Conservation (phyloP, 1,284 basidiomycete species). For the Taiwanofungus camphoratus region DNA sequence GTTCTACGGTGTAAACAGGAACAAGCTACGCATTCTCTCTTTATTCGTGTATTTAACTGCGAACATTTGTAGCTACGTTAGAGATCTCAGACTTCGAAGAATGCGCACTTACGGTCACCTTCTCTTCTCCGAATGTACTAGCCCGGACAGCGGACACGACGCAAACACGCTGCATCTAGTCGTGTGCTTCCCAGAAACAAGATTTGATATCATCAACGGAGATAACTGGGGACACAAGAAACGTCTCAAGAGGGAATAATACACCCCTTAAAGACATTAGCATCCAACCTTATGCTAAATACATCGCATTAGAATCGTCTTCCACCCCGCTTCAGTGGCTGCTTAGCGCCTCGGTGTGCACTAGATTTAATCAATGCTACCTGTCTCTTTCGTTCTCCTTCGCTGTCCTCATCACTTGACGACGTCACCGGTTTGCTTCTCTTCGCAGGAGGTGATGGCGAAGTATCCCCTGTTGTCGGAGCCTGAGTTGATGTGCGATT, state of each 20-base stretch:
- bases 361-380: conserved; percentile 32
- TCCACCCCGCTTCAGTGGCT: conserved; percentile 68
- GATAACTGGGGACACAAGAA: neutral
- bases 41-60: too few relatives aligned
- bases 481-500: conserved; percentile 5
- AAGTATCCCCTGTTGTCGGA: conserved; percentile 16
- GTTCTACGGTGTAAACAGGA: too few relatives aligned
- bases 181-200: neutral
- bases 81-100: too few relatives aligned
- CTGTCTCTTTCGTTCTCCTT: conserved; percentile 39
- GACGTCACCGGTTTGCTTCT: conserved; percentile 31
- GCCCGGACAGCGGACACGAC: neutral
- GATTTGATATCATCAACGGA: neutral
- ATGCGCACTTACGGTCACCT: conserved; percentile 3
- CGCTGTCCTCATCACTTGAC: conserved; percentile 52
- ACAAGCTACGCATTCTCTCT: too few relatives aligned
- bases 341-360: conserved; percentile 48
- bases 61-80: too few relatives aligned
- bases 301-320: conserved; percentile 51
- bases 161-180: conserved; percentile 3
- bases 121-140: neutral
- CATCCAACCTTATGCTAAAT: neutral
- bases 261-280: neutral
- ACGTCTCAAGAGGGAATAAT: conserved; percentile 11
- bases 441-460: conserved; percentile 47